Base-by-base conservation (phyloP, 768 basidiomycete genomes). In the Tubosaeta sp. region DNA sequence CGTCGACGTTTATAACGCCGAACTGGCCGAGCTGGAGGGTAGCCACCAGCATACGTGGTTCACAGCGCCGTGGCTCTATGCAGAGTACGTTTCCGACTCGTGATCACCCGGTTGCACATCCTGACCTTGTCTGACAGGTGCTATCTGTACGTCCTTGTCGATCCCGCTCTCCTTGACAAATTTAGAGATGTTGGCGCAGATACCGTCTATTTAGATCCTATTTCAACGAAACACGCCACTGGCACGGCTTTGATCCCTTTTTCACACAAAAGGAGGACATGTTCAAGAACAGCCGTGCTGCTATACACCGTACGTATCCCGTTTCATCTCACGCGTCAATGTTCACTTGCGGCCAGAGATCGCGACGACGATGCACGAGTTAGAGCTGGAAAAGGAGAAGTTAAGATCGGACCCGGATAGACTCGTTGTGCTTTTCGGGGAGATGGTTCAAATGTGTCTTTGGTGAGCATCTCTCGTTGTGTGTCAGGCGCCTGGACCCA, bases 41-140 rank as follows among this genome's bases (percentile, higher is more conserved):
- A 64, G 73, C 1, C 65, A 68, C 3, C 73, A 76, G 59, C 77
- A 84, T 53, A 88, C 86, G 0, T 99, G 95, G 95, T 93, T 91
- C 64, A 87, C 81, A 8, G 83, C 90, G 6, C 91, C 94, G 1
- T 99, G 95, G 95, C 76, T 99, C n/a, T 97, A 78, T 66, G 92
- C 93, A 50, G 95, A 97, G 86, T 96, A 73, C 57, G 87, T 65
- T 38, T 4, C 3, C 18, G 13, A 21, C 53, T 5, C 22, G 6
- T 8, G 24, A 51, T 34, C 49, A 45, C 22, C 6, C 54, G 21
- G 11, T 19, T 48, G 44, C n/a, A 47, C 44, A 36, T 43, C 32
- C 21, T 53, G 40, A 46, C 21, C 8, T 39, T 35, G 36, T 18
- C 43, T 29, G 36, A 19, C 53, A 89, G 87, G 66, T 90, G 87